Base-by-base conservation (phyloP, 192 early-diverging fungal genomes). In the Pecoramyces ruminantium region DNA sequence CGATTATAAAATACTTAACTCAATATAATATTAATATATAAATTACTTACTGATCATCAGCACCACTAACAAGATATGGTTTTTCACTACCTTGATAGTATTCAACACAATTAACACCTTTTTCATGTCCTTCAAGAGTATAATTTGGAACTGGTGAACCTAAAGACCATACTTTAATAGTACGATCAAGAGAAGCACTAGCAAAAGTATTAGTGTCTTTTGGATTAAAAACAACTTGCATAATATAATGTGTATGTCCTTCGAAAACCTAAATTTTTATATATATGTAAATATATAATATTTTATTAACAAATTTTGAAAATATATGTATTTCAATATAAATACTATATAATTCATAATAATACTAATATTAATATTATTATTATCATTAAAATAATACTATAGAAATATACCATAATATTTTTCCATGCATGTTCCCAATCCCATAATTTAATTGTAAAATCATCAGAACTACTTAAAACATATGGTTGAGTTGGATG, bases 121-220 rank as follows among this genome's bases (percentile, higher is more conserved):
- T 98, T 79, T 94, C 89, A 82, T 99, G 98, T 29, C 96, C 98
- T 82, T 97, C 94, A 39, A 99, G 89, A 11, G 98, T 99, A 84
- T 94, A 98, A 87, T 99, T 99, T 30, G 98, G 92, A 28, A 93
- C 91, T 13, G 92, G 85, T 13, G 96, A 96, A 25, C 96, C 96
- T 21, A 99, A 88, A 34, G 92, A 95, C 98, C 98, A 99, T 17
- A 89, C 94, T 85, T 99, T 99, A 84, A 98, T 90, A 13, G 97
- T 96, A 77, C 94, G 90, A 85, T 99, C 98, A 81, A 99, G 87
- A 42, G 93, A 96, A 21, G 98, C 98, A 30, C 94, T 96, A 25
- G 98, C 98, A 88, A 99, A 99, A 17, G 96, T 98, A 87, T 99
- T 99, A 78, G 93, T 90, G 82, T 99, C 98, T 85, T 99, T 99